Evolutionary conservation across 306 rosid genomes (phyloP).

Genomic region (Citrullus mucosospermus): DNA sequence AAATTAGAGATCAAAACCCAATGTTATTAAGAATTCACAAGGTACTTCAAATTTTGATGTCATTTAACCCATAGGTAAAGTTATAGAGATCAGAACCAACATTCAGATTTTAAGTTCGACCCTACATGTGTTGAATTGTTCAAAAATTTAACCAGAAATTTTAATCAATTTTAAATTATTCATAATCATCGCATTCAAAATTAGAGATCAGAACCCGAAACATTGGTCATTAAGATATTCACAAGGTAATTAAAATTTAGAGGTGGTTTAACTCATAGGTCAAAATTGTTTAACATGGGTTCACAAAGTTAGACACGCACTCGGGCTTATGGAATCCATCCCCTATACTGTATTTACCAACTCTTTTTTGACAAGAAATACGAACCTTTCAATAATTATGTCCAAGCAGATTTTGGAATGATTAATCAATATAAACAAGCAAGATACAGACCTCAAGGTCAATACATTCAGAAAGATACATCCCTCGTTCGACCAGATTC

Average conservation of each 20-base stretch:
- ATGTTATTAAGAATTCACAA: not conserved
- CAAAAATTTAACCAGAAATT: not conserved
- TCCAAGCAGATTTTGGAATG: not conserved
- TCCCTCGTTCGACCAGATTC: not conserved
- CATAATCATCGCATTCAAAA: not conserved
- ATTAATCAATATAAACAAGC: not conserved
- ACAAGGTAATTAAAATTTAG: not conserved
- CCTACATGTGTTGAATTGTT: not conserved
- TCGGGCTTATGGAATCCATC: not conserved
- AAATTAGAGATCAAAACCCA: not conserved
- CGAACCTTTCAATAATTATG: not conserved
- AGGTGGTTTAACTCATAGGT: not conserved
- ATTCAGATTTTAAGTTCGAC: not conserved
- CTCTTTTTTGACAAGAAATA: not conserved
- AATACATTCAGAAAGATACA: not conserved
- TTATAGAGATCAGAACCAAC: no score
- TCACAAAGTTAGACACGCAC: not conserved
- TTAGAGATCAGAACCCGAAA: not conserved
- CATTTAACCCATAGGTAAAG: no score
- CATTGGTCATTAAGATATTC: not conserved
- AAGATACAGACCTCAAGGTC: not conserved
- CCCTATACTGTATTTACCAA: not conserved
- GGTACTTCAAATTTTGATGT: not conserved
- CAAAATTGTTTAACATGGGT: not conserved
- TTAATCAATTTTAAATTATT: not conserved